These are phyloP conservation scores for Fusarium haematococcum DNA, from an alignment of 2,329 filamentous ascomycete genomes.

Conservation along the genomic window DNA sequence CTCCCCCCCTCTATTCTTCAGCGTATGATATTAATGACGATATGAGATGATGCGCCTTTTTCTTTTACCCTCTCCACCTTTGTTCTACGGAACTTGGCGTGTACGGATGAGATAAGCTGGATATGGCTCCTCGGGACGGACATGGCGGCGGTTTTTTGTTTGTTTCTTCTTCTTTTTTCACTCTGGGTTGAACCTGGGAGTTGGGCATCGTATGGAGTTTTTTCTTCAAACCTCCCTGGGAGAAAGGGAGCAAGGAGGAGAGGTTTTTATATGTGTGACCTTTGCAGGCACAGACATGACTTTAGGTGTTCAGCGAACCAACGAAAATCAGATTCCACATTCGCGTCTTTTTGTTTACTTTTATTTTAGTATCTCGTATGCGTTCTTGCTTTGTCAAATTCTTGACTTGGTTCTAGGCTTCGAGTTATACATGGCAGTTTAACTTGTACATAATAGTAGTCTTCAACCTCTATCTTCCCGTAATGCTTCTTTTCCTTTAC, in stretches of 20 bases:
- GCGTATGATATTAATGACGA: constrained; percentile 46
- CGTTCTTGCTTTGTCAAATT: neutral
- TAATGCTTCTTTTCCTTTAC: neutral
- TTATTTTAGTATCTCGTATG: constrained; percentile 1
- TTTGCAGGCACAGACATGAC: neutral
- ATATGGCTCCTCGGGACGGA: neutral
- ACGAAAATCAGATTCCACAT: constrained; percentile 2
- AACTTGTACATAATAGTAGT: constrained; percentile 27
- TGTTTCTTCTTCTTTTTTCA: neutral
- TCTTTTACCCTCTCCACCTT: constrained; percentile 1
- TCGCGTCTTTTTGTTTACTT: constrained; percentile 2
- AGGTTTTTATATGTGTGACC: neutral
- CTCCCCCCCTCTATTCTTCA: constrained; percentile 14
- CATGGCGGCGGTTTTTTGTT: neutral
- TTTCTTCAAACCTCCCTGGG: neutral
- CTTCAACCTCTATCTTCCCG: neutral
- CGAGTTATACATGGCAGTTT: constrained; percentile 25
- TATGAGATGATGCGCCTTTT: constrained; percentile 32
- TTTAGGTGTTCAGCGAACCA: neutral
- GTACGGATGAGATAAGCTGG: neutral
- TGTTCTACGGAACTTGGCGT: neutral
- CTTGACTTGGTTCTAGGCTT: constrained; percentile 7
- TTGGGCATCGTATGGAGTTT: constrained; percentile 29
- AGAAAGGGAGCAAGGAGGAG: neutral
- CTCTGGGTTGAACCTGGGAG: neutral